phyloP scores from a whole-genome alignment of 2,329 filamentous ascomycete species.

The Periconia sp. region DNA sequence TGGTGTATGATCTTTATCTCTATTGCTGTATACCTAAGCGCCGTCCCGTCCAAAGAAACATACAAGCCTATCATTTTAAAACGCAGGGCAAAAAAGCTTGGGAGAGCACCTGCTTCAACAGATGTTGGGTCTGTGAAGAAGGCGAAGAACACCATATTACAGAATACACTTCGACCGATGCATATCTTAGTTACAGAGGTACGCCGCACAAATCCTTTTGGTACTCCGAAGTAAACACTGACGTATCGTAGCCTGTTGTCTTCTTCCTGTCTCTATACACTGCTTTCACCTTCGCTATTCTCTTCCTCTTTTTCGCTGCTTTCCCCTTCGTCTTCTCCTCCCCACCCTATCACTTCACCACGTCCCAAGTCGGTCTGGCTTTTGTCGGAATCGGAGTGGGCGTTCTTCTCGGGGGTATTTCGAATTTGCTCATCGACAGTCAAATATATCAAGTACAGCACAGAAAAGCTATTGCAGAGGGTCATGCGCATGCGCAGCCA shows the following conservation, averaged over 20 bases:
- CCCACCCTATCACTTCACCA: conserved; percentile 36
- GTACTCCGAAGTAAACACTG: not conserved
- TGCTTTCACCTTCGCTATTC: conserved; percentile 41
- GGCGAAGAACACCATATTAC: conserved; percentile 37
- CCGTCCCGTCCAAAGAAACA: conserved; percentile 60
- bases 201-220: not conserved
- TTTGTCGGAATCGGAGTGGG: conserved; percentile 42
- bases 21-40: conserved; percentile 40
- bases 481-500: conserved; percentile 49
- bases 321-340: conserved; percentile 42
- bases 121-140: conserved; percentile 8
- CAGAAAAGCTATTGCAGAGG: conserved; percentile 29
- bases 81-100: conserved; percentile 40
- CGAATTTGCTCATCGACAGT: conserved; percentile 43
- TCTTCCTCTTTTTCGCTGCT: conserved; percentile 45
- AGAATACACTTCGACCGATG: conserved; percentile 58
- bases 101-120: conserved; percentile 26
- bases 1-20: conserved; percentile 53
- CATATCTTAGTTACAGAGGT: conserved; percentile 50
- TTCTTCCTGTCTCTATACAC: conserved; percentile 44
- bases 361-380: conserved; percentile 35
- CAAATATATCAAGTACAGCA: conserved; percentile 44
- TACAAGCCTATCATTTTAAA: conserved; percentile 59
- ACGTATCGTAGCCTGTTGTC: conserved; percentile 33
- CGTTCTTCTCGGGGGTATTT: conserved; percentile 31